phyloP scores from a whole-genome alignment of 768 basidiomycete genomes.

The Leccinum pellstonianum region DNA sequence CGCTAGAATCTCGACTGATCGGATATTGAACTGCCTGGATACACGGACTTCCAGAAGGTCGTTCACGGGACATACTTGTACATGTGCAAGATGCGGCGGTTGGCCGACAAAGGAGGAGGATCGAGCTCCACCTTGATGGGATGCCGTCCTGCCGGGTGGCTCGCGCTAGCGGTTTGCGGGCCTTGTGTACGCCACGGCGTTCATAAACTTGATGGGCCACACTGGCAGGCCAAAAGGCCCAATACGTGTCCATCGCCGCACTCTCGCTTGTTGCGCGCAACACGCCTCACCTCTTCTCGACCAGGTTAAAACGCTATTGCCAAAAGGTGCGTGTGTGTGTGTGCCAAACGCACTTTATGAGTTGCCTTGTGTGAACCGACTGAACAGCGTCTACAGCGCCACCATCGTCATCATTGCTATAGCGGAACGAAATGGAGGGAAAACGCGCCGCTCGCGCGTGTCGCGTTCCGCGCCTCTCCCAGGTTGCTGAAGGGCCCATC shows the following conservation, averaged over 20 bases:
- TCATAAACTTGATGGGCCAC: slow-evolving; percentile 20
- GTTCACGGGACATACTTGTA: slow-evolving; percentile 15
- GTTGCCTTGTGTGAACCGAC: slow-evolving; percentile 3
- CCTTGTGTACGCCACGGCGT: slow-evolving; percentile 20
- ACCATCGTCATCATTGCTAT: slow-evolving; percentile 2
- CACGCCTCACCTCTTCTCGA: slow-evolving; percentile 16
- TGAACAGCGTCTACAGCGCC: slow-evolving; percentile 13
- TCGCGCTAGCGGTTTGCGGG: neutral
- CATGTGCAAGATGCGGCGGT: slow-evolving; percentile 12
- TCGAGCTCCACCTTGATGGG: slow-evolving; percentile 8
- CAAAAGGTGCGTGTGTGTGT: slow-evolving; percentile 12
- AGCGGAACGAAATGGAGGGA: slow-evolving; percentile 5
- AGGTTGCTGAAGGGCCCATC: slow-evolving; percentile 10
- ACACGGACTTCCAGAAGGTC: slow-evolving; percentile 28
- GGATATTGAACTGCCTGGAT: slow-evolving; percentile 32
- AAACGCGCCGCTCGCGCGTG: slow-evolving; percentile 12
- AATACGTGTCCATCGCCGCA: slow-evolving; percentile 9
- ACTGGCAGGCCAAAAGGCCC: slow-evolving; percentile 7
- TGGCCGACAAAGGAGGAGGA: slow-evolving; percentile 12
- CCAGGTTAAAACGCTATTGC: slow-evolving; percentile 2
- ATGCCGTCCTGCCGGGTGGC: neutral
- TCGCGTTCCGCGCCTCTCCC: slow-evolving; percentile 9
- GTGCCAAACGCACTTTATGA: slow-evolving; percentile 4
- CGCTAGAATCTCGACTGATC: slow-evolving; percentile 33
- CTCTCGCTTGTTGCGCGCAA: slow-evolving; percentile 19